phyloP scores from a whole-genome alignment of 75 land plant species.

The Chamaecyparis obtusa region DNA sequence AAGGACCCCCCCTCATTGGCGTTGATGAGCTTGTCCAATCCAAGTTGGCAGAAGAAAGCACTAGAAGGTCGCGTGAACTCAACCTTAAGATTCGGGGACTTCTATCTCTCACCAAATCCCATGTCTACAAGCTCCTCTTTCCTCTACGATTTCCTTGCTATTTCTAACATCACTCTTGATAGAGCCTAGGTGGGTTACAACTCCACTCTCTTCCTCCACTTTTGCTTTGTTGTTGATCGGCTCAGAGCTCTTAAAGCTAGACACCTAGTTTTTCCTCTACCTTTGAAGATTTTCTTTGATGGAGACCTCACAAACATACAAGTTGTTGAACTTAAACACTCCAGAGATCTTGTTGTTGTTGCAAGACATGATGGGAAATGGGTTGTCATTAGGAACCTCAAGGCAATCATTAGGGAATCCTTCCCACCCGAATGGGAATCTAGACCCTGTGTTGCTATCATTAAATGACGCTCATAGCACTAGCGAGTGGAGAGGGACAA shows the following conservation, averaged over 20 bases:
- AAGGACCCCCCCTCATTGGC: too few relatives aligned
- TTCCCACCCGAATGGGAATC: neutral
- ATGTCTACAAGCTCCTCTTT: too few relatives aligned
- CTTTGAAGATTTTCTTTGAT: neutral
- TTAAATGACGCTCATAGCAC: neutral
- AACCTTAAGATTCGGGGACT: too few relatives aligned
- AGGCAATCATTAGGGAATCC: neutral
- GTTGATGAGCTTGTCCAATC: too few relatives aligned
- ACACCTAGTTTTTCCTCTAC: neutral
- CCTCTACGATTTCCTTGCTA: too few relatives aligned
- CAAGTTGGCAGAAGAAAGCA: too few relatives aligned
- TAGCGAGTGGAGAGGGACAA: neutral
- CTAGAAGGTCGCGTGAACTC: too few relatives aligned
- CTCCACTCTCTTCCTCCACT: neutral
- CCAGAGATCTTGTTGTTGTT: neutral
- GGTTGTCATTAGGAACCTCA: neutral
- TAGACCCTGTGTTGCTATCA: neutral
- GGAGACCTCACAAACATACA: too few relatives aligned
- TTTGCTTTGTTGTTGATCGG: neutral
- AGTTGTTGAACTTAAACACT: neutral
- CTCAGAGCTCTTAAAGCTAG: neutral
- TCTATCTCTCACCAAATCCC: too few relatives aligned
- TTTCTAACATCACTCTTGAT: too few relatives aligned
- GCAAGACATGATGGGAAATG: neutral
- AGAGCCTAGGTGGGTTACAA: too few relatives aligned